Base-by-base conservation (phyloP, 192 early-diverging fungal species). In the Coemansia sp. region DNA sequence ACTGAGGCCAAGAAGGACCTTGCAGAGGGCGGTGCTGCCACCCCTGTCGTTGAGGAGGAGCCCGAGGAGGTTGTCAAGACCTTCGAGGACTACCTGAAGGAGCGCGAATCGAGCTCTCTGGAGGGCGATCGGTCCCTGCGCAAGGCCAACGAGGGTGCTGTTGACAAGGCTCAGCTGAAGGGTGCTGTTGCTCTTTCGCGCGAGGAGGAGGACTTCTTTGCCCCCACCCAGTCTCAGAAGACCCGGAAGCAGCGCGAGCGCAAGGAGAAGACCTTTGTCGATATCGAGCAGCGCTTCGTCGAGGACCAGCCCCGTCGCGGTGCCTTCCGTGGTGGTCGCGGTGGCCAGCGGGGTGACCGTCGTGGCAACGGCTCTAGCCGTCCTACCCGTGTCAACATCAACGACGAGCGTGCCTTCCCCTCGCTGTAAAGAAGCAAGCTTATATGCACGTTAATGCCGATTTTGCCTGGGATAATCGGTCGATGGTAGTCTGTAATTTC, bases 161-260 rank as follows among this genome's bases (percentile, higher is more conserved):
- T 87, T 31, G 94, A 95, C 67, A 86, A 93, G 50, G 73, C 80
- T 63, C 85, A 94, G 80, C 93, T 92, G 87, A 93, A 94, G 89
- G 84, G 85, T 63, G 76, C 85, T 58, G 87, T 89, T 69, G 80
- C 86, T 30, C 81, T 96, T 62, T 70, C 85, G 56, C 89, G 90
- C 72, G 82, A 81, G 29, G 91, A 92, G 29, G 87, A 89, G 58
- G 91, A 85, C 31, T 92, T 90, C 64, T 89, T 89, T 65, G 87
- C 90, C n/a, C 78, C 83, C 65, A 78, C 72, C 64, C 63, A 56
- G 25, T 58, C 58, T 48, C 84, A 79, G 73, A 82, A 75, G 82
- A 61, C 85, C 75, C 77, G 84, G 70, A 88, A 87, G 68, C 61
- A 80, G 60, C 90, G 89, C 80, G 76, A 87, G 65, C 80, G 84